Base-by-base conservation (phyloP, 1,139 yeast species). In the Petasospora rhodanensis region DNA sequence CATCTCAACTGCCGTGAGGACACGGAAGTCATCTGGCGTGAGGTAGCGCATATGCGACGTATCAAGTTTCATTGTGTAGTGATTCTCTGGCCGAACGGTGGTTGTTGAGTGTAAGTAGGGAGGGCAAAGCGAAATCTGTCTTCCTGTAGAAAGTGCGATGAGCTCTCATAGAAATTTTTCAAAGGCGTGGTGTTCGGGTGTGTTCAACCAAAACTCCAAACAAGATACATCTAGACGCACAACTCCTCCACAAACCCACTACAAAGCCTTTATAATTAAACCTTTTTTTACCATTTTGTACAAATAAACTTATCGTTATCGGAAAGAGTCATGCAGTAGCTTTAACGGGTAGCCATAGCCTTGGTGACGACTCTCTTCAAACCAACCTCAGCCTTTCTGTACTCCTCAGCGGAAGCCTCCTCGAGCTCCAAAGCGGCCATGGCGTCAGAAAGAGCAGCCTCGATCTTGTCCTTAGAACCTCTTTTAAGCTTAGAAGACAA, bases 311-410 rank as follows among this genome's bases (percentile, higher is more conserved):
- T n/a, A n/a, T n/a, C n/a, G n/a, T n/a, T n/a, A n/a, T n/a, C n/a
- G n/a, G n/a, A n/a, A 36, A 29, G 34, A 33, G 35, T 42, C 33
- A 32, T 31, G 36, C 32, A 29, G 26, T 24, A 12, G 8, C 13
- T 22, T 81, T 85, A 87, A 80, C 96, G 96, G 70, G 96, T 79
- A 60, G 96, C 83, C 87, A 87, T 85, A 69, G 97, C 97, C 79
- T 87, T 91, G 77, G 96, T 89, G 68, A 87, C 96, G 66, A 93
- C 96, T 74, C 98, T 84, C 87, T 91, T 91, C 69, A 91, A 85
- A 69, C 89, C 81, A 67, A 93, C 86, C 79, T 91, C 98, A 64
- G 98, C 98, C 82, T 86, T 91, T 83, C 97, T 85, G 76, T 74
- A 80, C 70, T 87, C 96, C 62, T 91, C 98, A 66, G 96, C 91